Evolutionary conservation across 495 filamentous ascomycete genomes (phyloP).

Genomic region (Podospora bellae-mahoneyi): DNA sequence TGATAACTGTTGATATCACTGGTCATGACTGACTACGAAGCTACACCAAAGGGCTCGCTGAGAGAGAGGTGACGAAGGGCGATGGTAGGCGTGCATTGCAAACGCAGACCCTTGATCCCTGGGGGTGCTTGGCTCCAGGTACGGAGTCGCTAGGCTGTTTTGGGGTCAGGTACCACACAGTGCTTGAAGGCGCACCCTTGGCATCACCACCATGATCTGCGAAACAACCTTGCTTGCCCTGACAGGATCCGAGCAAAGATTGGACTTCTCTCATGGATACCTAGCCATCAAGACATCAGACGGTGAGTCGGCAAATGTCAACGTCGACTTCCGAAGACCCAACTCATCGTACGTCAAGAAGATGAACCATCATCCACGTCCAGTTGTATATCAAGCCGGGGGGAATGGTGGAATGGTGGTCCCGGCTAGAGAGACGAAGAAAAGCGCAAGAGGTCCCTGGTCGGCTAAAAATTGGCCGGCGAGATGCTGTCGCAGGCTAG

Average conservation of each 20-base stretch:
- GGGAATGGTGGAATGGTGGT: neutral
- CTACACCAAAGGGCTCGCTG: neutral
- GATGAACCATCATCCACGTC: neutral
- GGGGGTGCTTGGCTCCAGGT: constrained; percentile 19
- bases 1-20: neutral
- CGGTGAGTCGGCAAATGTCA: constrained; percentile 3
- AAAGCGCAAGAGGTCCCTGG: neutral
- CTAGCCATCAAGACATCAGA: constrained; percentile 13
- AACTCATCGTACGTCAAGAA: neutral
- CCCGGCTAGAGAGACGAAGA: neutral
- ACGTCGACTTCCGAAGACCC: neutral
- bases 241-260: constrained; percentile 4
- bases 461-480: neutral
- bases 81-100: constrained; percentile 7
- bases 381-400: neutral
- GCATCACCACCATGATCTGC: constrained; percentile 16
- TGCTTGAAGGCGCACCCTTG: constrained; percentile 11
- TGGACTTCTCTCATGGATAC: neutral
- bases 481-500: neutral
- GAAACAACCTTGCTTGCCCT: constrained; percentile 7
- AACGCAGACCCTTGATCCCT: constrained; percentile 27
- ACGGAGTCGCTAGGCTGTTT: constrained; percentile 18
- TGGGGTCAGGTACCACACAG: constrained; percentile 17
- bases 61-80: neutral
- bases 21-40: neutral